phyloP scores from a whole-genome alignment of 1,139 yeast genomes.

The Candida sanyaensis region DNA sequence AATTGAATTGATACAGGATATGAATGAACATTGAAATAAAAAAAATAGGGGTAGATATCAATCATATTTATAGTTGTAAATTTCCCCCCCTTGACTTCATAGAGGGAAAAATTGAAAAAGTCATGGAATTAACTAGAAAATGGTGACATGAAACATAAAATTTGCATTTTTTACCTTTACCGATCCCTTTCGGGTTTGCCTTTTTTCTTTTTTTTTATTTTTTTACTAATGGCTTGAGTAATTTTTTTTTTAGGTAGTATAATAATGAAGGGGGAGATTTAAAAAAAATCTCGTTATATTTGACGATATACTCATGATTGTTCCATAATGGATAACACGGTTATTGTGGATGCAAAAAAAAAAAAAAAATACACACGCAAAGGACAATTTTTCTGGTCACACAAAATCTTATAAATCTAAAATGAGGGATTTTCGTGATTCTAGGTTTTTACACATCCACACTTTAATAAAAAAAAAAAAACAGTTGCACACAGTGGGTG shows the following conservation, averaged over 20 bases:
- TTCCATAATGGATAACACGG: neutral
- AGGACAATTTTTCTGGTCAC: neutral
- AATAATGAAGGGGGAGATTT: neutral
- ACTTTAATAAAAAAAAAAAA: too few species aligned
- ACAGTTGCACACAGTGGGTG: too few species aligned
- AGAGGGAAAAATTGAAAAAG: neutral
- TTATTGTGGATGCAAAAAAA: constrained; percentile 6
- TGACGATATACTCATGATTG: neutral
- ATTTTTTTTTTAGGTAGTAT: too few species aligned
- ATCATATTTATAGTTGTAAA: constrained; percentile 9
- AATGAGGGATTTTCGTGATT: too few species aligned
- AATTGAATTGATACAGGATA: neutral
- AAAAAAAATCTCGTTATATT: neutral
- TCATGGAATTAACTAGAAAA: neutral
- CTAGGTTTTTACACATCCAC: too few species aligned
- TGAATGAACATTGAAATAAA: neutral
- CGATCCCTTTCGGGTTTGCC: neutral
- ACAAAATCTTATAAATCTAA: neutral
- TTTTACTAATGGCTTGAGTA: too few species aligned
- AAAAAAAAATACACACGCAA: neutral
- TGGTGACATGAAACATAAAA: neutral
- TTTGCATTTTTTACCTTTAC: neutral
- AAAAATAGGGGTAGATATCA: constrained; percentile 6
- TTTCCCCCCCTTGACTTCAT: too few species aligned
- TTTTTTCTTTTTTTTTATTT: neutral